phyloP scores from a whole-genome alignment of 768 basidiomycete genomes.

The Butyriboletus loyo region DNA sequence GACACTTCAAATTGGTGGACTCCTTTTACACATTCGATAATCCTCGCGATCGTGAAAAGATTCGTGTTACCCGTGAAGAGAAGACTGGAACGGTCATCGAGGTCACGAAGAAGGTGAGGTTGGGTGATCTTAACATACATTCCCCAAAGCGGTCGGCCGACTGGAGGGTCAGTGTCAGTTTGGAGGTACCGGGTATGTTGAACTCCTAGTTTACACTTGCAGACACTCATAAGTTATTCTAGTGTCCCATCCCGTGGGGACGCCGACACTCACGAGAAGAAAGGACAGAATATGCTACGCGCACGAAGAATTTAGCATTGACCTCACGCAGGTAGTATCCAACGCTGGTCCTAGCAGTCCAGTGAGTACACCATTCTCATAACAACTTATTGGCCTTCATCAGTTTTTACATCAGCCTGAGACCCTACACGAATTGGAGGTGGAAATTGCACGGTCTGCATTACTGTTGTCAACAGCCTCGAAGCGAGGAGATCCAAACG shows the following conservation, averaged over 20 bases:
- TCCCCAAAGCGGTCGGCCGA: constrained; percentile 81
- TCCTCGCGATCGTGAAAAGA: constrained; percentile 46
- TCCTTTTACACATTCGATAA: constrained; percentile 60
- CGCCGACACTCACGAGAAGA: constrained; percentile 56
- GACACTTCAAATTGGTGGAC: constrained; percentile 76
- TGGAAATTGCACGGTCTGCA: constrained; percentile 77
- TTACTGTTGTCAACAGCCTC: constrained; percentile 69
- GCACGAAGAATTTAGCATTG: constrained; percentile 91
- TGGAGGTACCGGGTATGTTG: constrained; percentile 82
- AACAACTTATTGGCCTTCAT: constrained; percentile 1
- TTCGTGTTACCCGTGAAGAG: constrained; percentile 83
- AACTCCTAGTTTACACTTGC: not conserved
- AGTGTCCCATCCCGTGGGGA: constrained; percentile 70
- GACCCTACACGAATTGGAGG: constrained; percentile 80
- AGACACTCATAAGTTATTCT: not conserved
- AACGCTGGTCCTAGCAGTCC: constrained; percentile 44
- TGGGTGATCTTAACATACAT: constrained; percentile 86
- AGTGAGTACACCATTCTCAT: constrained; percentile 37
- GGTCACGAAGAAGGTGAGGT: constrained; percentile 72
- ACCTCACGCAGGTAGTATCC: constrained; percentile 88
- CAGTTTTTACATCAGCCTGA: constrained; percentile 42
- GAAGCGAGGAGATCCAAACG: constrained; percentile 60
- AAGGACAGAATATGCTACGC: constrained; percentile 93
- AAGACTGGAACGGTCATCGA: constrained; percentile 63
- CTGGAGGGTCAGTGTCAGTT: constrained; percentile 89